Evolutionary conservation across 441 rosid genomes (phyloP).

Genomic region (Francoa sonchifolia): DNA sequence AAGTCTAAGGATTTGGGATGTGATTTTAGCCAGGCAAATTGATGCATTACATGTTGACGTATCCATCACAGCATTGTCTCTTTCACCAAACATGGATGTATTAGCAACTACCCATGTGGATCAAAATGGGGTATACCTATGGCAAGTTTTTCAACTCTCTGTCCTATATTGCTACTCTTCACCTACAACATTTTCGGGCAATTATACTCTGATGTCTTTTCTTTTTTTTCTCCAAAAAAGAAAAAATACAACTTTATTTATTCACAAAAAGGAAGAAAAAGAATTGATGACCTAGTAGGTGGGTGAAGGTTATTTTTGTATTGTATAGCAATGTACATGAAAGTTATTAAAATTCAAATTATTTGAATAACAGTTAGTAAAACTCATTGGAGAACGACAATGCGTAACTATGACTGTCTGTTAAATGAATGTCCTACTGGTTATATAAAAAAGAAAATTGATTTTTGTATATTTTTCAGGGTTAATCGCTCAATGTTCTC

Average conservation of each 20-base stretch:
- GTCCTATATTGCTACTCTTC: not conserved
- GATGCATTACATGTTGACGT: constrained; percentile 79
- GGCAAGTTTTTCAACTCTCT: constrained; percentile 36
- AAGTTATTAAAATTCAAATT: no score
- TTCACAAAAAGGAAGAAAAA: no score
- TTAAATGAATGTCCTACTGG: no score
- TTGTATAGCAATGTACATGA: not conserved
- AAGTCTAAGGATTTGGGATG: constrained; percentile 86
- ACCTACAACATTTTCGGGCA: constrained; percentile 1
- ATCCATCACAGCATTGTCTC: constrained; percentile 77
- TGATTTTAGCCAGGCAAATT: constrained; percentile 77
- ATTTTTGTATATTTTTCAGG: constrained; percentile 30
- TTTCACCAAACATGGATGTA: constrained; percentile 90
- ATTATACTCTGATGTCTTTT: no score
- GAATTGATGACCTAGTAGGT: not conserved
- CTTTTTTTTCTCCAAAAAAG: no score
- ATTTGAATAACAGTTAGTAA: no score
- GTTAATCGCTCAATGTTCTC: constrained; percentile 81
- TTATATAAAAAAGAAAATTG: constrained; percentile 2
- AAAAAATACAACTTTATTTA: no score
- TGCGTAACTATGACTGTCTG: no score
- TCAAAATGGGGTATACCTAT: constrained; percentile 81
- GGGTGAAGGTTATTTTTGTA: not conserved
- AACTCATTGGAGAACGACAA: no score
- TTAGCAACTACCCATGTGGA: constrained; percentile 90